Conservation (phyloP, 768 basidiomycete species). For the Xerocomus potaroensis region DNA sequence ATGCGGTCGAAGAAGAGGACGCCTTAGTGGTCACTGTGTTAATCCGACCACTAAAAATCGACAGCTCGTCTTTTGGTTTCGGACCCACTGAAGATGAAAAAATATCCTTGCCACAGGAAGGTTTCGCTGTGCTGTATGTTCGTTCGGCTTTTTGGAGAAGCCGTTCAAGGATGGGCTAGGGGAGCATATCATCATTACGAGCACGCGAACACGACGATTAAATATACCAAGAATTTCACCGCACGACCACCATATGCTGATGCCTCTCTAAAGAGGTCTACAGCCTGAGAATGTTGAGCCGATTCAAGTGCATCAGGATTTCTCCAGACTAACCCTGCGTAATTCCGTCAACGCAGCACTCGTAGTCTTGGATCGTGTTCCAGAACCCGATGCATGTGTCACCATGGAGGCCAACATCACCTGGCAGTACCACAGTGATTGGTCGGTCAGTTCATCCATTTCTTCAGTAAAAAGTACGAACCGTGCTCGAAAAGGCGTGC, state of each 20-base stretch:
- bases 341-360: slow-evolving; percentile 67
- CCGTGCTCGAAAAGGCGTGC: slow-evolving; percentile 63
- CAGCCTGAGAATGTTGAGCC: slow-evolving; percentile 33
- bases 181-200: slow-evolving; percentile 2
- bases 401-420: slow-evolving; percentile 78
- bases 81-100: slow-evolving; percentile 47
- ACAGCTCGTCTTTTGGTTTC: slow-evolving; percentile 61
- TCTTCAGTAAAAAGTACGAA: slow-evolving; percentile 28
- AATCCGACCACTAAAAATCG: slow-evolving; percentile 74
- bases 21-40: slow-evolving; percentile 54
- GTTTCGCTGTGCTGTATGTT: slow-evolving; percentile 44
- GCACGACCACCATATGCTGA: slow-evolving; percentile 61
- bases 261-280: slow-evolving; percentile 63
- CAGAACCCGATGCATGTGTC: slow-evolving; percentile 49
- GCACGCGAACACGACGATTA: not conserved
- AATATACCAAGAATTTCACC: slow-evolving; percentile 61
- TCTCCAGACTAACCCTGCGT: slow-evolving; percentile 27
- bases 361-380: slow-evolving; percentile 58
- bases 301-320: not conserved
- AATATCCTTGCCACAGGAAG: slow-evolving; percentile 48
- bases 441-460: slow-evolving; percentile 1
- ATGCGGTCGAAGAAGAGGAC: slow-evolving; percentile 22
- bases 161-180: slow-evolving; percentile 61
- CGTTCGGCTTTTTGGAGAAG: slow-evolving; percentile 58
- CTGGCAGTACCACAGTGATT: slow-evolving; percentile 31